Percentiles rank a stretch among this genome's conserved stretches.
These are phyloP conservation scores for Pichia sp. DNA, from an alignment of 1,139 yeast species.

Conservation along the genomic window DNA sequence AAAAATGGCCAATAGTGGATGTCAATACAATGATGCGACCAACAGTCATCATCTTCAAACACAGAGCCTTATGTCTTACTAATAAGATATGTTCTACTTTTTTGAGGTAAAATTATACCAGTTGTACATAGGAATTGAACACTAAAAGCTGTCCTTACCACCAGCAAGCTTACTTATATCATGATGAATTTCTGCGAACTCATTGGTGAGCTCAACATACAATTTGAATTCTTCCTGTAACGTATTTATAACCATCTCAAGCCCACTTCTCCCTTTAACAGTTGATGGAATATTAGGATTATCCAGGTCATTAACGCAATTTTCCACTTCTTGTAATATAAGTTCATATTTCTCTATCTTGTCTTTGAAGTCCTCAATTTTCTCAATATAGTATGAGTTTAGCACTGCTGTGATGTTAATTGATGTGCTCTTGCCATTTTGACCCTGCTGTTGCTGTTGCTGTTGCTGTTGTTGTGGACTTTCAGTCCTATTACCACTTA, in stretches of 20 bases:
- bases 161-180: slow-evolving; percentile 43
- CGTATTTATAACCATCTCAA: slow-evolving; percentile 58
- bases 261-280: slow-evolving; percentile 41
- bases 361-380: slow-evolving; percentile 47
- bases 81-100: neutral
- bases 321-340: slow-evolving; percentile 66
- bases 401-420: slow-evolving; percentile 34
- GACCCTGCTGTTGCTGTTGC: slow-evolving; percentile 15
- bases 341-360: slow-evolving; percentile 67
- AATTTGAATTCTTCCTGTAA: slow-evolving; percentile 77
- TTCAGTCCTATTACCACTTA: slow-evolving; percentile 29
- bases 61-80: too few species aligned
- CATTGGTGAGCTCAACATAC: slow-evolving; percentile 88
- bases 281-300: slow-evolving; percentile 28
- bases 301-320: slow-evolving; percentile 70
- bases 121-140: neutral
- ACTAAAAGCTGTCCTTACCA: slow-evolving; percentile 18
- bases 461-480: slow-evolving; percentile 19
- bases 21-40: too few species aligned
- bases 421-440: slow-evolving; percentile 21
- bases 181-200: slow-evolving; percentile 85
- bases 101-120: slow-evolving; percentile 1
- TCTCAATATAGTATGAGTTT: slow-evolving; percentile 50
- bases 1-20: too few species aligned
- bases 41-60: too few species aligned